phyloP scores from a whole-genome alignment of 345 rosid species.

The Sisymbrium irio region DNA sequence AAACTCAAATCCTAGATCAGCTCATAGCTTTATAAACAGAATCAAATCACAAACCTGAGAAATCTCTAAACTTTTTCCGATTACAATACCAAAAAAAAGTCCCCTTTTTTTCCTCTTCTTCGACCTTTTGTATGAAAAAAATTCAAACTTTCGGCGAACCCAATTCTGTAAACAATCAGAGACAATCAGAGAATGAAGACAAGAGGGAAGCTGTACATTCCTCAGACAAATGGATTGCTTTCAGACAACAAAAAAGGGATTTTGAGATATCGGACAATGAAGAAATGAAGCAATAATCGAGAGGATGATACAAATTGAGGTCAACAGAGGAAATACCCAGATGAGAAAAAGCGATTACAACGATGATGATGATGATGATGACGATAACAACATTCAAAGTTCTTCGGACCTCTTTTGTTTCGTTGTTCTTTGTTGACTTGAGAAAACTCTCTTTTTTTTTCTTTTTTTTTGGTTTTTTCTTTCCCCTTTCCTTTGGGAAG shows the following conservation, averaged over 20 bases:
- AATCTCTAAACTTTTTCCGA: constrained; percentile 21
- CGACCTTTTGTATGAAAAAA: constrained; percentile 1
- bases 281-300: constrained; percentile 1
- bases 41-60: constrained; percentile 28
- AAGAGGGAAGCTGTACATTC: constrained; percentile 22
- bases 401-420: constrained; percentile 32
- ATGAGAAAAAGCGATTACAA: constrained; percentile 17
- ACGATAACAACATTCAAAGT: constrained; percentile 24
- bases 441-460: constrained; percentile 2
- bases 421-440: constrained; percentile 65
- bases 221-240: constrained; percentile 5
- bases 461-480: neutral
- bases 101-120: neutral
- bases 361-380: constrained; percentile 31
- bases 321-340: constrained; percentile 22
- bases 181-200: constrained; percentile 26
- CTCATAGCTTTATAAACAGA: constrained; percentile 12
- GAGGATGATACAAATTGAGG: constrained; percentile 13
- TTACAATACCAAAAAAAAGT: constrained; percentile 24
- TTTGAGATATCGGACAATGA: neutral
- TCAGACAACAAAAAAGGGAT: neutral
- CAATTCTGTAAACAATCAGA: constrained; percentile 13
- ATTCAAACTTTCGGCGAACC: constrained; percentile 27
- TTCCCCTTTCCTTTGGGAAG: constrained; percentile 22
- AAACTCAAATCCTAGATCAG: constrained; percentile 30